Evolutionary conservation across 495 filamentous ascomycete genomes (phyloP).

Genomic region (Cairneyella variabilis): DNA sequence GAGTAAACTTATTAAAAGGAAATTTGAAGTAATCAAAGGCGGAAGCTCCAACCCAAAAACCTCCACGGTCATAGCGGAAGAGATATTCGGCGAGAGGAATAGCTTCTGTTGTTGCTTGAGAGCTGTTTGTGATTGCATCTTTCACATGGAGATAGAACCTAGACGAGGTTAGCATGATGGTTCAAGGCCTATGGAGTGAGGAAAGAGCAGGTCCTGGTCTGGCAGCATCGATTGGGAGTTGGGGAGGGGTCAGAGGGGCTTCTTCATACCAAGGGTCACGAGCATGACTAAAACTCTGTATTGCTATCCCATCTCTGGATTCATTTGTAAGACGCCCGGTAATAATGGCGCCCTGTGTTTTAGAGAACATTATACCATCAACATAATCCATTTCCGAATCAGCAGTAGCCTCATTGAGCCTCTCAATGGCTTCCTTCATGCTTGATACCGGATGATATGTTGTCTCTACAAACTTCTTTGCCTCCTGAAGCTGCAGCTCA

Average conservation of each 20-base stretch:
- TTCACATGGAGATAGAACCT: slow-evolving; percentile 48
- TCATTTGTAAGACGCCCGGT: slow-evolving; percentile 44
- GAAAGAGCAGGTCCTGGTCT: too few species aligned
- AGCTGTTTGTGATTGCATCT: slow-evolving; percentile 17
- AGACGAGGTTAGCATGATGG: too few species aligned
- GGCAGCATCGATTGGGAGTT: too few species aligned
- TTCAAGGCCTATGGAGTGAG: too few species aligned
- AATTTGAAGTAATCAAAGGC: slow-evolving; percentile 54
- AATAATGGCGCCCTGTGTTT: slow-evolving; percentile 47
- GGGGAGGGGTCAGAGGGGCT: too few species aligned
- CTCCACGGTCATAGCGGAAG: slow-evolving; percentile 58
- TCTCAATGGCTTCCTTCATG: slow-evolving; percentile 38
- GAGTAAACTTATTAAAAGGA: slow-evolving; percentile 51
- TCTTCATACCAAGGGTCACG: slow-evolving; percentile 52
- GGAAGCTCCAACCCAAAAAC: slow-evolving; percentile 54
- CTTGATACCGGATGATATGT: slow-evolving; percentile 47
- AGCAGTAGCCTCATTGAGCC: slow-evolving; percentile 24
- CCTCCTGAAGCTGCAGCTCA: slow-evolving; percentile 49
- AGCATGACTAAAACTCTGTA: slow-evolving; percentile 40
- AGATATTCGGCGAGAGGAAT: slow-evolving; percentile 53
- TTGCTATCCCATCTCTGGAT: slow-evolving; percentile 13
- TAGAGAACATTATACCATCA: slow-evolving; percentile 47
- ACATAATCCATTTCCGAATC: slow-evolving; percentile 36
- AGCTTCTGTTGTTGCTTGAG: slow-evolving; percentile 33
- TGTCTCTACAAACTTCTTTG: slow-evolving; percentile 50